A percentile compares a stretch with the other conserved stretches of the same genome.
These are phyloP conservation scores for Amanita brunnescens DNA, from an alignment of 768 basidiomycete species.

Conservation along the genomic window DNA sequence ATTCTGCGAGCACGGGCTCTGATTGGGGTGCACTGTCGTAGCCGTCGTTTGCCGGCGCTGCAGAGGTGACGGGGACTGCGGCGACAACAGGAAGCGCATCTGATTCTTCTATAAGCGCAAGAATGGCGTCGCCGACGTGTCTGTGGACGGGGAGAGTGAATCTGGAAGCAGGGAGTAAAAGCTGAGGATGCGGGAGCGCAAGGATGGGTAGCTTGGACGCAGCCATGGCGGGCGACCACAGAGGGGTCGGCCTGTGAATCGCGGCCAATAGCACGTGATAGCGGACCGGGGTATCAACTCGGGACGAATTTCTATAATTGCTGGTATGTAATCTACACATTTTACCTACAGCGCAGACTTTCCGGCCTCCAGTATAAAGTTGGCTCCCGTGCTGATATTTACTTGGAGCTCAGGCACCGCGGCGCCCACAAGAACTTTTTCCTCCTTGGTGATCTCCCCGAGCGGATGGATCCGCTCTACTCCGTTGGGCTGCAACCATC, in stretches of 20 bases:
- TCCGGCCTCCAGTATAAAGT: slow-evolving; percentile 25
- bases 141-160: slow-evolving; percentile 60
- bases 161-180: slow-evolving; percentile 68
- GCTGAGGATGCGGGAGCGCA: slow-evolving; percentile 57
- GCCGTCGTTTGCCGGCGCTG: slow-evolving; percentile 2
- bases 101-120: slow-evolving; percentile 59
- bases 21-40: not conserved
- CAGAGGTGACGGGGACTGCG: slow-evolving; percentile 43
- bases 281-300: too few relatives aligned
- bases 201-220: slow-evolving; percentile 57
- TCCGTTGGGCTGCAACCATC: slow-evolving; percentile 52
- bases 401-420: slow-evolving; percentile 70
- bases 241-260: not conserved
- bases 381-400: slow-evolving; percentile 57
- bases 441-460: slow-evolving; percentile 62
- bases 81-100: slow-evolving; percentile 65
- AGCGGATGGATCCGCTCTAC: slow-evolving; percentile 77
- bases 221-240: slow-evolving; percentile 22
- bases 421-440: slow-evolving; percentile 69
- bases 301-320: not conserved
- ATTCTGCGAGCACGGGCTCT: slow-evolving; percentile 34
- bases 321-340: not conserved
- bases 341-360: slow-evolving; percentile 2
- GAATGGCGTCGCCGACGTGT: slow-evolving; percentile 53
- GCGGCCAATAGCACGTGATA: not conserved